Evolutionary conservation across 2,329 filamentous ascomycete species (phyloP).

Genomic region (Fusarium sp.): DNA sequence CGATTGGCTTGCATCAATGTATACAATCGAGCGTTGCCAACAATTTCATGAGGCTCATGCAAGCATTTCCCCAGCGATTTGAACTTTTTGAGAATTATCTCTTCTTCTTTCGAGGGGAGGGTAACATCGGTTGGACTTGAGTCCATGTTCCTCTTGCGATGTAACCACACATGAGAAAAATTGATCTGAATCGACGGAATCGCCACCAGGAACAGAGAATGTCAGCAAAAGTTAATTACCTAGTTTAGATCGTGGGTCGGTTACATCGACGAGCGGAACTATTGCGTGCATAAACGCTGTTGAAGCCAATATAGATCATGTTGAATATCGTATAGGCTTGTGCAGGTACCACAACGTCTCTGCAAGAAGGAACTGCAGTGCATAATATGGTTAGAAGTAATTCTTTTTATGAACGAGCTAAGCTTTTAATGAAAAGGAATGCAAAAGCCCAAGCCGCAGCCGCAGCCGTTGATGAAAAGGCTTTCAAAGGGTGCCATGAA

Average conservation of each 20-base stretch:
- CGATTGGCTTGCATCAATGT: slow-evolving; percentile 3
- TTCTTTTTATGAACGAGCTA: too few relatives aligned
- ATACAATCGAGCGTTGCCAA: slow-evolving; percentile 13
- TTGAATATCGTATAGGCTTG: slow-evolving; percentile 17
- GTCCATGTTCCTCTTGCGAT: slow-evolving; percentile 23
- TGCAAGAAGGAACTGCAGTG: too few relatives aligned
- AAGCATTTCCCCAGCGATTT: slow-evolving; percentile 25
- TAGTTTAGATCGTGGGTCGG: too few relatives aligned
- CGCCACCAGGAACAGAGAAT: slow-evolving; percentile 38
- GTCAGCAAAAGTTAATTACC: background rate
- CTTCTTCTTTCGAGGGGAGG: slow-evolving; percentile 5
- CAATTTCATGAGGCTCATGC: slow-evolving; percentile 37
- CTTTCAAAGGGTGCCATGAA: slow-evolving; percentile 9
- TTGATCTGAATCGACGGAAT: slow-evolving; percentile 9
- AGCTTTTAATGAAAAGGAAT: background rate
- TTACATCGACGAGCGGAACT: too few relatives aligned
- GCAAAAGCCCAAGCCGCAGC: slow-evolving; percentile 24
- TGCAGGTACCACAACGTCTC: background rate
- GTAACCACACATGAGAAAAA: slow-evolving; percentile 31
- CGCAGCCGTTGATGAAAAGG: slow-evolving; percentile 22
- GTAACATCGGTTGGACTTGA: slow-evolving; percentile 28
- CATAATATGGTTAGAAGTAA: too few relatives aligned
- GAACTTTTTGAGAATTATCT: background rate
- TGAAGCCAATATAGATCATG: background rate
- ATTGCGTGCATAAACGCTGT: too few relatives aligned